Conservation (phyloP, 2,329 filamentous ascomycete species). For the Thermothelomyces thermophilus region DNA sequence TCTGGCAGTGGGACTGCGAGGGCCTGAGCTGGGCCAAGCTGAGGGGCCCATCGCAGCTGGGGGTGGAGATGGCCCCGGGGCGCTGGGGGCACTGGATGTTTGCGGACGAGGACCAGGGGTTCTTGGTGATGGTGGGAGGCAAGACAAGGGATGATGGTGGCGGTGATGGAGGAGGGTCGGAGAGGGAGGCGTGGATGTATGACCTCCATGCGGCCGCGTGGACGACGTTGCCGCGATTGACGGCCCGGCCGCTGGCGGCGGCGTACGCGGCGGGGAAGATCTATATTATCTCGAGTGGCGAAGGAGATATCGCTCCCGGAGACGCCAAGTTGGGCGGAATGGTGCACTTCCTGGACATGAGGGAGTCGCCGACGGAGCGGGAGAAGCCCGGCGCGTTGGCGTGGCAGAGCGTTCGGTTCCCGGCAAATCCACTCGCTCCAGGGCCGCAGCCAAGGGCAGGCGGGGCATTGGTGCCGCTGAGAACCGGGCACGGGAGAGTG, state of each 20-base stretch:
- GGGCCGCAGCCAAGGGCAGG: slow-evolving; percentile 38
- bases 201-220: slow-evolving; percentile 42
- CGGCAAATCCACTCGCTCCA: slow-evolving; percentile 32
- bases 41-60: slow-evolving; percentile 26
- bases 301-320: slow-evolving; percentile 5
- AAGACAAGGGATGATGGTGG: not conserved
- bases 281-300: slow-evolving; percentile 35
- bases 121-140: slow-evolving; percentile 47
- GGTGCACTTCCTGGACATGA: slow-evolving; percentile 33
- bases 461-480: slow-evolving; percentile 39
- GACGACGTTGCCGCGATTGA: slow-evolving; percentile 41
- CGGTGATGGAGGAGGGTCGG: slow-evolving; percentile 21
- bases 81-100: slow-evolving; percentile 32
- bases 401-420: slow-evolving; percentile 35
- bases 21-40: slow-evolving; percentile 30
- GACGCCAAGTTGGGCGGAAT: slow-evolving; percentile 30
- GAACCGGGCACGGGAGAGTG: slow-evolving; percentile 45
- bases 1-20: slow-evolving; percentile 36
- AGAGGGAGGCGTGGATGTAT: slow-evolving; percentile 44
- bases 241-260: slow-evolving; percentile 34
- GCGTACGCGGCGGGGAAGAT: slow-evolving; percentile 40
- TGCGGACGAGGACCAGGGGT: slow-evolving; percentile 39
- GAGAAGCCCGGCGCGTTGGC: slow-evolving; percentile 27
- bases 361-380: slow-evolving; percentile 27
- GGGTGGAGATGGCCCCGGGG: no score